Evolutionary conservation across 176 grass and related monocot species (phyloP), one percentile per base, ranked within the genome.

Genomic region (Paspalum notatum): DNA sequence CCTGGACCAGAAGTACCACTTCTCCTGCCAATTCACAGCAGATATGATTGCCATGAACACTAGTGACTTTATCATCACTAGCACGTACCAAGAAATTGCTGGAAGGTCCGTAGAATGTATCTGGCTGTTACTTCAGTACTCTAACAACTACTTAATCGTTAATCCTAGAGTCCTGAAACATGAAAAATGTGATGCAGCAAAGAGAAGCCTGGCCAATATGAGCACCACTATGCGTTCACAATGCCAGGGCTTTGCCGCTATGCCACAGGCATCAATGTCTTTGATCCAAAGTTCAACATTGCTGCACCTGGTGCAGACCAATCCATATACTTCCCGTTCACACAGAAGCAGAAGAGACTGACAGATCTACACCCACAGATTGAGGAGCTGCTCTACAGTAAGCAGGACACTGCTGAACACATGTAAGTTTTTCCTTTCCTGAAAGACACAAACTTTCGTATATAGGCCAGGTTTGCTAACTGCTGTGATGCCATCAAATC

Each of bases 11-110:
- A 95, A 95, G 57, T 98, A 98, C 77, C 95, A 98, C 66, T 98
- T 98, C 78, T 98, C 95, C 8, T 98, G 95, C 84, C 95, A 98
- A 76, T 98, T 98, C 67, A 98, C 92, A 5, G 95, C 95, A 6
- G 95, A 98, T 74, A 91, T 98, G 95, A 95, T 98, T 71, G 83
- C 95, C 4, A 98, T 98, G 95, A 98, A 98, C 72, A 77, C 84
- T 62, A 93, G 74, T 15, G 95, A 98, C 77, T 98, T 98, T 68
- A 95, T 98, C 86, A 98, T 98, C 65, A 89, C 92, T 42, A 98
- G 95, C 65, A 98, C 92, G 53, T 98, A 93, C 77, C 95, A 98
- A 83, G 95, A 98, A 82, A 98, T 98, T 37, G 92, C 95, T 71
- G 95, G 95, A 76, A 98, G 90, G 95, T 94, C 49, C 45, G 65